phyloP scores from a whole-genome alignment of 805 yeast genomes.

The Nakazawaea wyomingensis region DNA sequence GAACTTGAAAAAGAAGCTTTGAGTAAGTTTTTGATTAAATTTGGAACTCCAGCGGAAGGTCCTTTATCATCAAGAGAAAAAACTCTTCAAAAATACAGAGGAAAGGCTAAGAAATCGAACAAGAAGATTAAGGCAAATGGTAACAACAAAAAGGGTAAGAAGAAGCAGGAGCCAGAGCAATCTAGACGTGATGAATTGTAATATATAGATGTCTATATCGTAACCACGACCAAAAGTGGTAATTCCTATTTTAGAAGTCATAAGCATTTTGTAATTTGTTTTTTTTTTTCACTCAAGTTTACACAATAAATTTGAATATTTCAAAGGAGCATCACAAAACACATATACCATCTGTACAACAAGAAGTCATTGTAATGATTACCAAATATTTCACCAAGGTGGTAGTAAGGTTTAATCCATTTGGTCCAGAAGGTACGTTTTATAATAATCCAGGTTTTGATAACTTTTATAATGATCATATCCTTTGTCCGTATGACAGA shows the following conservation, averaged over 20 bases:
- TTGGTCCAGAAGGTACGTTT: slow-evolving; percentile 53
- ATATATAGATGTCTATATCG: no score
- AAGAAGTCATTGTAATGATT: no score
- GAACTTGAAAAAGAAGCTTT: slow-evolving; percentile 26
- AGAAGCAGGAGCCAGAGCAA: background rate
- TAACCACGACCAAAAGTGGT: no score
- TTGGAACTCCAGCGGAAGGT: slow-evolving; percentile 31
- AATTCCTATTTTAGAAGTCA: background rate
- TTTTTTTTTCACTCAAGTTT: no score
- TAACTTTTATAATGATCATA: no score
- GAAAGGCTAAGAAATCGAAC: slow-evolving; percentile 14
- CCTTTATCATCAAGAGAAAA: slow-evolving; percentile 22
- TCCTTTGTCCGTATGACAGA: no score
- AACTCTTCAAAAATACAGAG: slow-evolving; percentile 18
- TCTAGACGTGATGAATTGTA: slow-evolving; percentile 2
- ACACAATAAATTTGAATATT: no score
- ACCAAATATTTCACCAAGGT: slow-evolving; percentile 85
- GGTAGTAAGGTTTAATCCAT: slow-evolving; percentile 73
- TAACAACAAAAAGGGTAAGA: slow-evolving; percentile 1
- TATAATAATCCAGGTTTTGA: no score
- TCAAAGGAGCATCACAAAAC: no score
- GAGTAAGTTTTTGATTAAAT: slow-evolving; percentile 25
- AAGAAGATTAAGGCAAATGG: slow-evolving; percentile 18
- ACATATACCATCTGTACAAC: no score
- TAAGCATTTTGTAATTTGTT: background rate